Base-by-base conservation (phyloP, 176 grass and related monocot genomes). In the Ampelocalamus luodianensis region DNA sequence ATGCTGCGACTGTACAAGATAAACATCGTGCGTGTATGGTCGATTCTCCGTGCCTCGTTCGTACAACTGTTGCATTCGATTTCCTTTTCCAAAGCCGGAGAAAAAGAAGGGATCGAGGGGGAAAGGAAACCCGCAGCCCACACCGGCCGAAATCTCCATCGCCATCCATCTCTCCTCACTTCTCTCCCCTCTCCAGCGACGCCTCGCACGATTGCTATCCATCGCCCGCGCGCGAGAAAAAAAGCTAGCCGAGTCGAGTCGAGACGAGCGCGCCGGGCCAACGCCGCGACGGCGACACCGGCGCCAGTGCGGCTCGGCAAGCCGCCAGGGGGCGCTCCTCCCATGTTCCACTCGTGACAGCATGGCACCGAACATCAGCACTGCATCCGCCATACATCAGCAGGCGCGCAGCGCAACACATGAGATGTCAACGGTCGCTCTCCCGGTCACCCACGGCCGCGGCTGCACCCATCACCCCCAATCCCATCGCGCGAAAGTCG, bases 81-180 rank as follows among this genome's bases (percentile, higher is more conserved):
- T 79, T 68, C 59, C 74, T 61, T 83, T 1, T 37, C 32, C 15
- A 83, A 72, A 83, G 85, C 75, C 27, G 61, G 23, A 51, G 79
- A 73, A 72, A 72, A 51, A 58, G 6, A 59, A 2, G 10, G 66
- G 14, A 71, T 23, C 73, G 63, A 36, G 73, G 56, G 24, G 24
- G 85, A 91, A 75, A 90, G 68, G 82, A 75, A 63, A 71, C 17
- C 51, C 10, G 39, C 85, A 75, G 38, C 89, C 45, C 84, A 58
- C 73, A 45, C 65, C 5, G 12, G 27, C 62, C 20, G 49, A 11
- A 51, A 81, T 39, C 29, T 13, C 81, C 50, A 6, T 69, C 36
- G 12, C 32, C 17, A 4, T 27, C 56, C 1, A n/a, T 50, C 72
- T 40, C 80, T 10, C 62, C 80, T 16, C 44, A 26, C 18, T 29